These are phyloP conservation scores for Naganishia randhawae DNA, from an alignment of 768 basidiomycete genomes.

Conservation along the genomic window DNA sequence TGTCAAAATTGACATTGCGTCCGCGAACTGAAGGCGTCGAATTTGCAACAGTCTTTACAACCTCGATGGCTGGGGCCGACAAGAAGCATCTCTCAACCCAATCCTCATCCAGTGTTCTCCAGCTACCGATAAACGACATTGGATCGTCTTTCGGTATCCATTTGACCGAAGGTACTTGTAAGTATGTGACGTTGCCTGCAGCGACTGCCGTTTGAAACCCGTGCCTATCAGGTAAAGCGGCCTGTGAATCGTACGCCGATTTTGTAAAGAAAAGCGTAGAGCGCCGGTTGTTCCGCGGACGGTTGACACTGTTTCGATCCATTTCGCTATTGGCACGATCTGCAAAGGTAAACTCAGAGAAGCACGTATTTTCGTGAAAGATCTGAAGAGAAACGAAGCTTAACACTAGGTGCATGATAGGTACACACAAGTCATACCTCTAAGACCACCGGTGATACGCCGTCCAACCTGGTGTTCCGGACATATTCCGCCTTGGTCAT, in stretches of 20 bases:
- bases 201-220: conserved; percentile 5
- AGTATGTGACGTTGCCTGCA: background rate
- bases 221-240: background rate
- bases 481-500: conserved; percentile 95
- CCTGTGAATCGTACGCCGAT: background rate
- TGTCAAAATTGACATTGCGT: background rate
- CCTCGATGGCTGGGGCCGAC: conserved; percentile 40
- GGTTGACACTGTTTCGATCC: background rate
- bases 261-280: conserved; percentile 10
- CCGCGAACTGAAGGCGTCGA: background rate
- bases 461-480: conserved; percentile 83
- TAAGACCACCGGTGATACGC: conserved; percentile 73
- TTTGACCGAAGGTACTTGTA: background rate
- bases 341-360: conserved; percentile 92
- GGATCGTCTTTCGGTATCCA: conserved; percentile 46
- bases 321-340: conserved; percentile 60
- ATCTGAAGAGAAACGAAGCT: conserved; percentile 58
- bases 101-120: conserved; percentile 45
- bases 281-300: conserved; percentile 13
- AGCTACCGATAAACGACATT: conserved; percentile 49
- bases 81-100: conserved; percentile 44
- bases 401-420: background rate
- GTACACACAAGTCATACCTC: conserved; percentile 61
- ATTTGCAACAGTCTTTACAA: conserved; percentile 22
- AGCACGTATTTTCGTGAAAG: conserved; percentile 93